Evolutionary conservation across 2,329 filamentous ascomycete genomes (phyloP).

Genomic region (Exophiala sp.): DNA sequence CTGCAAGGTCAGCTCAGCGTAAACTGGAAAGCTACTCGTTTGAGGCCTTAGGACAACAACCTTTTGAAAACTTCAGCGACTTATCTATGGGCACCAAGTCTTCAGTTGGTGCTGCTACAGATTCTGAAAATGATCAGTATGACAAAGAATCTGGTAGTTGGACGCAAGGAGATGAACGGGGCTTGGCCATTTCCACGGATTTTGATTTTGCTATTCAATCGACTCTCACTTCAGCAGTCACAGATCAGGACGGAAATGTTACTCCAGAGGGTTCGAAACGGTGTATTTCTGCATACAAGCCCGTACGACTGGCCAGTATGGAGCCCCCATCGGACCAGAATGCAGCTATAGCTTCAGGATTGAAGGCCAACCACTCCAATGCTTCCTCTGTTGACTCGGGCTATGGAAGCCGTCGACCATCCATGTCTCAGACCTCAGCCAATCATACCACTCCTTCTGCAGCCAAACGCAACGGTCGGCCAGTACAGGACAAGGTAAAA

Average conservation of each 20-base stretch:
- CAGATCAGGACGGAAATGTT: constrained; percentile 2
- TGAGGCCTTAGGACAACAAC: neutral
- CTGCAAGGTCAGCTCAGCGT: neutral
- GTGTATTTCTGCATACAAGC: neutral
- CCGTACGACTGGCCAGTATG: constrained; percentile 13
- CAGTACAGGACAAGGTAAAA: constrained; percentile 8
- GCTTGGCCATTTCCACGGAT: constrained; percentile 12
- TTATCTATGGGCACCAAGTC: neutral
- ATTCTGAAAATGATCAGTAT: constrained; percentile 20
- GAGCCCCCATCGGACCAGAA: neutral
- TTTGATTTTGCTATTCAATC: constrained; percentile 14
- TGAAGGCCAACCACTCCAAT: constrained; percentile 19
- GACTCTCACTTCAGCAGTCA: neutral
- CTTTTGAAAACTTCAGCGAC: no score
- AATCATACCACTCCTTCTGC: neutral
- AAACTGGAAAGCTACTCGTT: neutral
- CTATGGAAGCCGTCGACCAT: constrained; percentile 17
- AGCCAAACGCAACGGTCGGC: neutral
- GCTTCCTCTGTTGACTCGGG: constrained; percentile 23
- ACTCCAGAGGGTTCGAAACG: neutral
- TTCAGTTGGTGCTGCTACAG: neutral
- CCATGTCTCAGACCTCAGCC: constrained; percentile 7
- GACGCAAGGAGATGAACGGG: constrained; percentile 21
- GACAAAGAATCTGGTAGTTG: constrained; percentile 21
- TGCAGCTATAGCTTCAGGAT: neutral